phyloP scores from a whole-genome alignment of 2,329 filamentous ascomycete genomes.

The Volutella citrinella region DNA sequence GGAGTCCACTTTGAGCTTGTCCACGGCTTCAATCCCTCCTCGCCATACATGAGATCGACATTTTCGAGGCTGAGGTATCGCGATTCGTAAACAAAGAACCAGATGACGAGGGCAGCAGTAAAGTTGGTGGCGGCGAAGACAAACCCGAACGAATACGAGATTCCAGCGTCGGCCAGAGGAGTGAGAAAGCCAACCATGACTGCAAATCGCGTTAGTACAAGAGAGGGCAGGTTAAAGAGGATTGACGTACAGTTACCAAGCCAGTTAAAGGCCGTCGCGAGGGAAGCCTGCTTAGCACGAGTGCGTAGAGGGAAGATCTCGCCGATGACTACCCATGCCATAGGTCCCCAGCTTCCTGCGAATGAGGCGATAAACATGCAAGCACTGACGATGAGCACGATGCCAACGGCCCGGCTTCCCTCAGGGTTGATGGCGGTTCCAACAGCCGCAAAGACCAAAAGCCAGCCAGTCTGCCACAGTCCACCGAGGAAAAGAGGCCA shows the following conservation, averaged over 20 bases:
- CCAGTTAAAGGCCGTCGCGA: constrained; percentile 55
- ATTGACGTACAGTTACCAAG: constrained; percentile 51
- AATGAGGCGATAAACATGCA: constrained; percentile 75
- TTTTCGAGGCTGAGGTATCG: constrained; percentile 66
- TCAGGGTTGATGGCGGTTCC: constrained; percentile 45
- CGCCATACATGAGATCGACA: constrained; percentile 68
- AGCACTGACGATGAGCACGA: constrained; percentile 68
- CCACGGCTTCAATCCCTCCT: constrained; percentile 57
- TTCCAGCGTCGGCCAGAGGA: constrained; percentile 59
- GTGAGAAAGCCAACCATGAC: constrained; percentile 67
- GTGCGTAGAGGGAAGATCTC: constrained; percentile 62
- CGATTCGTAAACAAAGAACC: constrained; percentile 68
- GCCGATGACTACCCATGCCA: constrained; percentile 66
- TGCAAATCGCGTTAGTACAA: constrained; percentile 16
- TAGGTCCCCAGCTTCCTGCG: constrained; percentile 66
- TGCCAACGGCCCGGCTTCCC: constrained; percentile 48
- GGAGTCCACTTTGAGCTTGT: constrained; percentile 53
- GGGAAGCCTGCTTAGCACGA: constrained; percentile 51
- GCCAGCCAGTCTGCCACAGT: constrained; percentile 64
- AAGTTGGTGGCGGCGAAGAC: constrained; percentile 64
- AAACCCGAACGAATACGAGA: constrained; percentile 63
- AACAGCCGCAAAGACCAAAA: constrained; percentile 62
- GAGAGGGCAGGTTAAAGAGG: rapidly evolving
- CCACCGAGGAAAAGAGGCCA: constrained; percentile 64
- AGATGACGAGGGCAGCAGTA: constrained; percentile 56